phyloP scores from a whole-genome alignment of 495 filamentous ascomycete genomes.

The Penicillium odoratum region DNA sequence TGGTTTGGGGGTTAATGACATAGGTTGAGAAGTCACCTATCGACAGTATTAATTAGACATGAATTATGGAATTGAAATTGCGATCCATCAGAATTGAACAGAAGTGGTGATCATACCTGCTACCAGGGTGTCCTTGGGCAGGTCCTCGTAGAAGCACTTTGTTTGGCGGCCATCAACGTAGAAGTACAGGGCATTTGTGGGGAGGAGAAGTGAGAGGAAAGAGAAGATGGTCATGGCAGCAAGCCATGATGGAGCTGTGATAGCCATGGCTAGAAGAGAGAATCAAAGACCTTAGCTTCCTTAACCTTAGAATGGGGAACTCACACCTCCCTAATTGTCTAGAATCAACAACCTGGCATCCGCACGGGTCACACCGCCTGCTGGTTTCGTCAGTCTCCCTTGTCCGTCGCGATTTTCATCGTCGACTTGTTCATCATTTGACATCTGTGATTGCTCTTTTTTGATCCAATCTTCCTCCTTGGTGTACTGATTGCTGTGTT shows the following conservation, averaged over 20 bases:
- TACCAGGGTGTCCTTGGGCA: constrained; percentile 96
- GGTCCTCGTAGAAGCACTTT: constrained; percentile 94
- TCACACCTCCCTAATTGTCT: constrained; percentile 11
- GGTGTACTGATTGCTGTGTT: not conserved
- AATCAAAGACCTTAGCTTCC: constrained; percentile 7
- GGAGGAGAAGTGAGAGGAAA: constrained; percentile 50
- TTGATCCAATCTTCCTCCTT: not conserved
- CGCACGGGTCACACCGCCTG: constrained; percentile 25
- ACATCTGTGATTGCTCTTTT: not conserved
- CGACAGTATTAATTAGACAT: not conserved
- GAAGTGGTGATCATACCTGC: constrained; percentile 59
- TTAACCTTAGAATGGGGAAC: not conserved
- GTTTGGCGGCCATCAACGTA: constrained; percentile 77
- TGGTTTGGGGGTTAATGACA: constrained; percentile 65
- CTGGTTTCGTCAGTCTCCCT: constrained; percentile 19
- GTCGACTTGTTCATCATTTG: constrained; percentile 1
- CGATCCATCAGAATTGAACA: not conserved
- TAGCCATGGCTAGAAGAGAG: constrained; percentile 30
- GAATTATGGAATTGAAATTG: not conserved
- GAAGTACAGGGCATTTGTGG: constrained; percentile 87
- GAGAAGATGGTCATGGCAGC: constrained; percentile 38
- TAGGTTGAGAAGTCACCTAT: constrained; percentile 81
- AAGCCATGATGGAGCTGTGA: constrained; percentile 42
- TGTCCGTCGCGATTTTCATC: constrained; percentile 25
- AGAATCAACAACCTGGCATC: constrained; percentile 25